phyloP scores from a whole-genome alignment of 257 asterid species.

The Ilex asprella region DNA sequence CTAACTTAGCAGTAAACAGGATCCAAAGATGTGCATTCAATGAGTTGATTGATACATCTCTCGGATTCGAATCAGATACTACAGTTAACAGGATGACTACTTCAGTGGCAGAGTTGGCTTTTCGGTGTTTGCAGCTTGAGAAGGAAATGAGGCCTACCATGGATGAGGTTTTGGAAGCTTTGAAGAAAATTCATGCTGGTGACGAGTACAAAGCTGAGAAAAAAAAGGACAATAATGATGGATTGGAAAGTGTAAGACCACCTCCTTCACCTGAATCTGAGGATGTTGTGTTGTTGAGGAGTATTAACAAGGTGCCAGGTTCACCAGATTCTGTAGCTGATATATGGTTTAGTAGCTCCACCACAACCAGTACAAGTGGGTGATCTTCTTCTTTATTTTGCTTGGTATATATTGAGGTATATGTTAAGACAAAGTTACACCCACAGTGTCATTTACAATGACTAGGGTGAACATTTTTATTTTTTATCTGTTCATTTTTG shows the following conservation, averaged over 20 bases:
- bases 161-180: conserved; percentile 34
- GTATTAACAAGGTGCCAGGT: conserved; percentile 5
- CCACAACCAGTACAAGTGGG: conserved; percentile 17
- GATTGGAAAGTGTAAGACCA: background rate
- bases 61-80: conserved; percentile 31
- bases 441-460: background rate
- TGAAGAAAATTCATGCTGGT: conserved; percentile 23
- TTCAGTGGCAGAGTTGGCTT: conserved; percentile 46
- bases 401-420: background rate
- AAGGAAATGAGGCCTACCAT: conserved; percentile 48
- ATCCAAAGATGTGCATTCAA: conserved; percentile 30
- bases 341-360: conserved; percentile 28
- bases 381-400: conserved; percentile 5
- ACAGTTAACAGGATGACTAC: conserved; percentile 35
- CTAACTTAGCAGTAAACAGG: conserved; percentile 35
- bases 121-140: conserved; percentile 41
- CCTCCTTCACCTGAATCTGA: conserved; percentile 27
- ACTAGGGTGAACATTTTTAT: no score
- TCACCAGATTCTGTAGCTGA: conserved; percentile 36
- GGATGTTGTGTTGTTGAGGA: conserved; percentile 24
- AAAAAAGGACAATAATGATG: conserved; percentile 6
- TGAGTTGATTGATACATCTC: conserved; percentile 37
- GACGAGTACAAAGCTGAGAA: conserved; percentile 4
- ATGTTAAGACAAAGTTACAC: no score
- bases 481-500: background rate